Evolutionary conservation across 495 filamentous ascomycete genomes (phyloP).

Genomic region (Annulohypoxylon nitens): DNA sequence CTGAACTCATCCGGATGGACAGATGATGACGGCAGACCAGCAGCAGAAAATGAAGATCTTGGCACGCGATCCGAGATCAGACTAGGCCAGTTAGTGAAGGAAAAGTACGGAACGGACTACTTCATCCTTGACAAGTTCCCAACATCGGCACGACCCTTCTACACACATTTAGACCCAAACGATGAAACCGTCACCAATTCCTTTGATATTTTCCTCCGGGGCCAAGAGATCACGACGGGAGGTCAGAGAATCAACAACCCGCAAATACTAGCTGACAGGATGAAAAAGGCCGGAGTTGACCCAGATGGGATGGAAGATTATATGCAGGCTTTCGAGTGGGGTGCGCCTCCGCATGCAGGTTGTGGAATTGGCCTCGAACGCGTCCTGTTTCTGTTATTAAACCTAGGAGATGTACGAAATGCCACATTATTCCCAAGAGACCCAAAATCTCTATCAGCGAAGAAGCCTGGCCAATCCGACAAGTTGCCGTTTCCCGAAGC

Average conservation of each 20-base stretch:
- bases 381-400: slow-evolving; percentile 83
- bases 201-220: slow-evolving; percentile 94
- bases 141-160: slow-evolving; percentile 84
- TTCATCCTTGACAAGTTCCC: slow-evolving; percentile 97
- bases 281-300: slow-evolving; percentile 81
- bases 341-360: slow-evolving; percentile 89
- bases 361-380: slow-evolving; percentile 92
- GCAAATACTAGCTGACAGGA: slow-evolving; percentile 77
- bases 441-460: slow-evolving; percentile 80
- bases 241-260: slow-evolving; percentile 93
- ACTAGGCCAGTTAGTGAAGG: slow-evolving; percentile 82
- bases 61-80: slow-evolving; percentile 89
- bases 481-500: slow-evolving; percentile 82
- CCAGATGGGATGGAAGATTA: slow-evolving; percentile 86
- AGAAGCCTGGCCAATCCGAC: slow-evolving; percentile 52
- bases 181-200: slow-evolving; percentile 85
- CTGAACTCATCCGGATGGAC: slow-evolving; percentile 85
- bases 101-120: slow-evolving; percentile 90
- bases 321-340: slow-evolving; percentile 87
- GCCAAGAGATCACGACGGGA: slow-evolving; percentile 92
- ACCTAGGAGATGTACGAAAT: slow-evolving; percentile 88
- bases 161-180: slow-evolving; percentile 88
- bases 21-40: slow-evolving; percentile 77
- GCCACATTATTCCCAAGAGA: slow-evolving; percentile 88
- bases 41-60: slow-evolving; percentile 80